A percentile compares a stretch with the other conserved stretches of the same genome.
Conservation (phyloP, 306 rosid genomes). For the cucumber (Cucumis sativus) region Cucumber_9930_V3 NC_026660.2:21076501-21077000, state of each 20-base stretch:
- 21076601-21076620: conserved; percentile 44
- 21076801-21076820: conserved; percentile 48
- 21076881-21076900: conserved; percentile 50
- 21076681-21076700: conserved; percentile 28
- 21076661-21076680: conserved; percentile 32
- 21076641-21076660: conserved; percentile 51
- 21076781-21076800: conserved; percentile 65
- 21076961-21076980: conserved; percentile 45
- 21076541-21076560: conserved; percentile 41
- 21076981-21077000: conserved; percentile 51
- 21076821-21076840: conserved; percentile 44
- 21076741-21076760: conserved; percentile 96
- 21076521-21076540: conserved; percentile 31
- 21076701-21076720: conserved; percentile 48
- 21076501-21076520: conserved; percentile 39
- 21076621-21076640: conserved; percentile 47
- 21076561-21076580: conserved; percentile 12
- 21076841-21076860: conserved; percentile 96
- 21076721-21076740: conserved; percentile 32
- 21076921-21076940: conserved; percentile 58
- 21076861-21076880: conserved; percentile 68
- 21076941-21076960: conserved; percentile 79
- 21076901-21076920: conserved; percentile 71
- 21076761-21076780: conserved; percentile 79
- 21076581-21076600: conserved; percentile 22